Evolutionary conservation across 495 filamentous ascomycete species (phyloP), one percentile per base, ranked within the genome.

Genomic region (Penicilliopsis zonata): DNA sequence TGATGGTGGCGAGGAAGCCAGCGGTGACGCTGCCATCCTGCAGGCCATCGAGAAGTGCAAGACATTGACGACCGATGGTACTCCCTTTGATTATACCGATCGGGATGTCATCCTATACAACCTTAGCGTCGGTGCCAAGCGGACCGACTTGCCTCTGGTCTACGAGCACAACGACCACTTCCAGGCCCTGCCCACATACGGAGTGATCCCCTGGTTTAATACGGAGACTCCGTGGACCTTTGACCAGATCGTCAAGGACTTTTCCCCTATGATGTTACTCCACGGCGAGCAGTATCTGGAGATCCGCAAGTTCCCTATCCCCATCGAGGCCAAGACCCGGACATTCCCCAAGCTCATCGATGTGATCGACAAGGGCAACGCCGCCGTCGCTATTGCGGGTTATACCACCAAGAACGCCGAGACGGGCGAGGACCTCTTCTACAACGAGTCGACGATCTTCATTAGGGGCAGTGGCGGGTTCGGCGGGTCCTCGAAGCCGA

Each of bases 251-350:
- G 77, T 96, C 25, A 84, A 86, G 49, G 84, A 96, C 63, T 98
- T 93, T 72, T 82, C 72, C 4, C 88, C 87, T 41, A 98, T 95
- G 92, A 94, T 96, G 87, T 76, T 98, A 31, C 78, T 98, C 13
- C 90, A 98, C 68, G 90, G 90, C 47, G 90, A 98, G 65, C 90
- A 98, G 63, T 98, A 87, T 70, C 83, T 96, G 43, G 92, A 96
- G 57, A 73, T 98, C 52, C 78, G 78, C 52, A 83, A 88, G 57
- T 94, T 75, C 65, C 90, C 92, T 30, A 86, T 98, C 56, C 90
- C 92, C 18, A 96, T 90, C 31, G 69, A 76, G 29, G 85, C 72
- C 29, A 80, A 74, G 23, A 78, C 92, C 22, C 56, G 86, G 50
- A 86, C 80, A 41, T 81, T 79, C 60, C 81, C 79, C 33, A 80